Evolutionary conservation across 441 rosid genomes (phyloP), one percentile per base, ranked within the genome.

Genomic region (Eruca vesicaria): DNA sequence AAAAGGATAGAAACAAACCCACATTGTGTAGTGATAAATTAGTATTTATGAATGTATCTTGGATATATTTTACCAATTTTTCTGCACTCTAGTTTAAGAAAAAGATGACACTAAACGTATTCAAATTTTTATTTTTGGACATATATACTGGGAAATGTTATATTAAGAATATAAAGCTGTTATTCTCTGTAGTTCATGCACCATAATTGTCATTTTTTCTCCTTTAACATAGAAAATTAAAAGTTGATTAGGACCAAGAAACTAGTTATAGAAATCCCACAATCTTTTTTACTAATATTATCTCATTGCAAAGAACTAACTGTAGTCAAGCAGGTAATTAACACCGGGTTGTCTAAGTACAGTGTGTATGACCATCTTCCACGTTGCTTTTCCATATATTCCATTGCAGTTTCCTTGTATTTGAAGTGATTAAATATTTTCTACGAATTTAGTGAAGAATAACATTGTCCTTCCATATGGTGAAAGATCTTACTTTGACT

Each of bases 401-500:
- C 36, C 5, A 69, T 41, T 38, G 32, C 19, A 59, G 9, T 55
- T 69, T 62, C 64, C 38, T 68, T 61, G 21, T 41, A 63, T 69
- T 28, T 63, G 53, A 48, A 20, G 33, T 55, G n/a, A 29, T 31
- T 36, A n/a, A 14, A 9, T 38, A 29, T 20, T 63, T 59, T 63
- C 65, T 55, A 55, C 19, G 53, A 38, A 63, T 36, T 41, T 69
- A 63, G 53, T 69, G 21, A 76, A 76, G 70, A 69, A 41, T 69
- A 76, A 56, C 52, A 70, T 62, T 35, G 61, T 69, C 70, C 56
- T 69, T 76, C 75, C 53, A 63, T 69, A 16, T 6, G 29, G 50
- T 38, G 70, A 63, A 62, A 69, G 4, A 69, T 76, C 9, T 35
- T 20, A 56, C 21, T 63, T 63, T 76, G 79, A 69, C 75, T 63